phyloP scores from a whole-genome alignment of 192 early-diverging fungal species.

The Coemansia guatemalensis region DNA sequence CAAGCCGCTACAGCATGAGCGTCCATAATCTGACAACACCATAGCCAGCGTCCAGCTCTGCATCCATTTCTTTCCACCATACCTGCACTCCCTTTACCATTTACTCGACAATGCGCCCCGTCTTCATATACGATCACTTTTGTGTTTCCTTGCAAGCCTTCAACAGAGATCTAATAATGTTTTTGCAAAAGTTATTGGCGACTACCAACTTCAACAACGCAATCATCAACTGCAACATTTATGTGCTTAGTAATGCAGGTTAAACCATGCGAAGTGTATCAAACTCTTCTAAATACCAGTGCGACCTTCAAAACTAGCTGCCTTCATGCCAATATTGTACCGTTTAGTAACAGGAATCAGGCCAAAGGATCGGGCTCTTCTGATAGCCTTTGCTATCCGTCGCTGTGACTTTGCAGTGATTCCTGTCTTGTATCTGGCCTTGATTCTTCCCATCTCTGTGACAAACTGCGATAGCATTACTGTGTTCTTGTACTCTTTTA shows the following conservation, averaged over 20 bases:
- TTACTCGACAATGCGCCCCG: no score
- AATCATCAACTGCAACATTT: no score
- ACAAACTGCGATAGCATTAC: slow-evolving; percentile 58
- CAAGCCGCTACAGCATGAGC: slow-evolving; percentile 49
- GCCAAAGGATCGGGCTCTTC: slow-evolving; percentile 61
- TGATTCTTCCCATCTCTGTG: slow-evolving; percentile 62
- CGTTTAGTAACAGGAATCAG: slow-evolving; percentile 47
- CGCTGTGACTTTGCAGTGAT: slow-evolving; percentile 64
- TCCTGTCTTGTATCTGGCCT: slow-evolving; percentile 60
- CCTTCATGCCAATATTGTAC: not conserved
- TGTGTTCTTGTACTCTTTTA: slow-evolving; percentile 56
- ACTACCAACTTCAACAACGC: not conserved
- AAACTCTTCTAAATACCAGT: not conserved
- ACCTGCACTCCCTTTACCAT: no score
- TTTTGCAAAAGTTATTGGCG: no score
- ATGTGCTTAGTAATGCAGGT: no score
- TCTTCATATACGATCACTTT: not conserved
- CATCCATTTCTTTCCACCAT: not conserved
- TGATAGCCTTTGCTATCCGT: slow-evolving; percentile 60
- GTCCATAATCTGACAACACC: slow-evolving; percentile 47
- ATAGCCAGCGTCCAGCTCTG: not conserved
- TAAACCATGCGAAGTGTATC: not conserved
- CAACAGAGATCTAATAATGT: not conserved
- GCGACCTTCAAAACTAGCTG: not conserved
- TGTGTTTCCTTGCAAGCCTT: not conserved